Evolutionary conservation across 139 green algal genomes (phyloP).

Genomic region (Tetraselmis chui): DNA sequence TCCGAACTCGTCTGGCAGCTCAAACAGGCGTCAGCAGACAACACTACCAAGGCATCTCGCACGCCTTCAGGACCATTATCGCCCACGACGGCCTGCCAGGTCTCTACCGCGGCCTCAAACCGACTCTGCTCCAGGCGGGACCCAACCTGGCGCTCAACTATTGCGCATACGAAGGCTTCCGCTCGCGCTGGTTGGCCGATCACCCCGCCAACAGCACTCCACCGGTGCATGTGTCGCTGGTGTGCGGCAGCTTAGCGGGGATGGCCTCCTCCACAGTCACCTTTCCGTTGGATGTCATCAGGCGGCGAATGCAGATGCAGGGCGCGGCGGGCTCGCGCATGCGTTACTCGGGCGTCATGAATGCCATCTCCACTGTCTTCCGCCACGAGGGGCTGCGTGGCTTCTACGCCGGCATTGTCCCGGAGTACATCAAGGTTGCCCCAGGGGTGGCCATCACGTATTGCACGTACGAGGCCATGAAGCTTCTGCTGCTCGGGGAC

Average conservation of each 20-base stretch:
- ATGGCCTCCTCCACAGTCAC: constrained; percentile 73
- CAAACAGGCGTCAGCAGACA: constrained; percentile 27
- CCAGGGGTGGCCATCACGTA: constrained; percentile 87
- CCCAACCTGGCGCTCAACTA: constrained; percentile 90
- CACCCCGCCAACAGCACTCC: constrained; percentile 12
- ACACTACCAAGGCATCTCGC: constrained; percentile 68
- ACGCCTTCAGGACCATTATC: constrained; percentile 63
- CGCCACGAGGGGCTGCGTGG: constrained; percentile 44
- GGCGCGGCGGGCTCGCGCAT: not conserved
- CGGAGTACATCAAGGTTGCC: constrained; percentile 87
- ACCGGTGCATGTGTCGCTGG: constrained; percentile 50
- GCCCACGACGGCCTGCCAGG: constrained; percentile 70
- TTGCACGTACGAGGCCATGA: constrained; percentile 72
- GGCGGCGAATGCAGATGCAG: constrained; percentile 70
- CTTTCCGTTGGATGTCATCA: constrained; percentile 83
- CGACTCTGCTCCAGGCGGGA: constrained; percentile 81
- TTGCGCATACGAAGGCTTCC: constrained; percentile 73
- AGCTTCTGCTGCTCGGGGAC: constrained; percentile 22
- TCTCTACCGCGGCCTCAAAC: constrained; percentile 85
- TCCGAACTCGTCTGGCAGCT: constrained; percentile 81
- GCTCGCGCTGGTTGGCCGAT: constrained; percentile 37
- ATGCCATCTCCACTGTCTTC: constrained; percentile 23
- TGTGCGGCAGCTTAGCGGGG: constrained; percentile 68
- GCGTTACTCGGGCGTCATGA: constrained; percentile 46
- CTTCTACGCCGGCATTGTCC: constrained; percentile 79